Evolutionary conservation across 805 yeast genomes (phyloP).

Genomic region (Blastobotrys chiropterorum): DNA sequence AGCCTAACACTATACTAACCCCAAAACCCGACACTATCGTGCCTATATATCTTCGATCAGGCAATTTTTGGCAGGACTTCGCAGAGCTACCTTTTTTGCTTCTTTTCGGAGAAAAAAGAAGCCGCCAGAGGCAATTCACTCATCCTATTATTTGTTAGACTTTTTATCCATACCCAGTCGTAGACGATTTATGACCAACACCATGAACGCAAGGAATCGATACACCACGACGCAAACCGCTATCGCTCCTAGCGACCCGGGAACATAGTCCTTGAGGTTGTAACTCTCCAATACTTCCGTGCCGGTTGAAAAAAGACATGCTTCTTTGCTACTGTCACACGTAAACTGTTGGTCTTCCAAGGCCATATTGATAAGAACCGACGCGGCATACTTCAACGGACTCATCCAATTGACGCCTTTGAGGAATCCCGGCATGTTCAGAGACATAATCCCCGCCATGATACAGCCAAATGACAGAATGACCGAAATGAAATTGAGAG

Average conservation of each 20-base stretch:
- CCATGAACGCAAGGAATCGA: conserved; percentile 21
- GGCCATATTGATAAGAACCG: conserved; percentile 52
- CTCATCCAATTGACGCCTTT: conserved; percentile 68
- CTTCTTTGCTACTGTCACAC: conserved; percentile 39
- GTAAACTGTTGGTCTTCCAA: conserved; percentile 46
- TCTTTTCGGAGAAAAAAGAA: neutral
- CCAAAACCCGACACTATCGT: too few species aligned
- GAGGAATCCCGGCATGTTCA: conserved; percentile 64
- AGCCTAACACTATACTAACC: too few species aligned
- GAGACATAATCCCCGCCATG: conserved; percentile 81
- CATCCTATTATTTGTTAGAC: neutral
- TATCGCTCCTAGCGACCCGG: conserved; percentile 21
- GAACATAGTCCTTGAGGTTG: conserved; percentile 30
- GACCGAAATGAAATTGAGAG: conserved; percentile 64
- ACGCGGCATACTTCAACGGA: conserved; percentile 69
- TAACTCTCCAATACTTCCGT: conserved; percentile 50
- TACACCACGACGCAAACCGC: conserved; percentile 24
- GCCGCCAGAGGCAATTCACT: neutral
- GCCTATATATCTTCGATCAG: too few species aligned
- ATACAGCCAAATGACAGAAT: conserved; percentile 64
- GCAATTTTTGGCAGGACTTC: too few species aligned
- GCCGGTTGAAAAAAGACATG: conserved; percentile 50
- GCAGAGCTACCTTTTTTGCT: neutral
- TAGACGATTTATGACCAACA: conserved; percentile 21
- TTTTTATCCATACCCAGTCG: conserved; percentile 17